These are phyloP conservation scores for Senecio squalidus DNA, from an alignment of 140 eudicot species.

Conservation along the genomic window DNA sequence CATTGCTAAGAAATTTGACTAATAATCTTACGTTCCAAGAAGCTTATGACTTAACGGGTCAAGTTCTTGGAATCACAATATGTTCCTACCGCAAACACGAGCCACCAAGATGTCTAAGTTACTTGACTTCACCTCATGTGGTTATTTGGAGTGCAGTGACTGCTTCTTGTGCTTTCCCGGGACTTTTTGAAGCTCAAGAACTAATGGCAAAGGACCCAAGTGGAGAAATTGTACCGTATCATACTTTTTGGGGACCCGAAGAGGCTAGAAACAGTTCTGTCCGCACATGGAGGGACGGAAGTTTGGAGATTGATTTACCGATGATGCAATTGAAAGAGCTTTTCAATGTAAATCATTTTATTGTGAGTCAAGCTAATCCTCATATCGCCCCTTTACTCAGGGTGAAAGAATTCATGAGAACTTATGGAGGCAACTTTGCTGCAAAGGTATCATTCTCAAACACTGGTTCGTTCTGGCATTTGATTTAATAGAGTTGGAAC, in stretches of 20 bases:
- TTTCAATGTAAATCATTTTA: constrained; percentile 85
- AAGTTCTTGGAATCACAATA: constrained; percentile 88
- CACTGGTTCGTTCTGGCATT: too few relatives aligned
- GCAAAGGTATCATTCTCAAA: constrained; percentile 73
- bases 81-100: constrained; percentile 97
- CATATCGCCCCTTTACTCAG: constrained; percentile 84
- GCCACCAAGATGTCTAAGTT: constrained; percentile 91
- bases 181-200: constrained; percentile 96
- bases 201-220: constrained; percentile 91
- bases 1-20: constrained; percentile 61
- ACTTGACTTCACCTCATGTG: constrained; percentile 93
- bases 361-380: constrained; percentile 97
- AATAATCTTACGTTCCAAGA: constrained; percentile 91
- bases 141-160: constrained; percentile 99
- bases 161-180: constrained; percentile 99
- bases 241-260: constrained; percentile 80
- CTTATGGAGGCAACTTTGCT: constrained; percentile 85
- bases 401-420: constrained; percentile 70
- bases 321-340: constrained; percentile 95
- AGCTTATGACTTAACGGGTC: constrained; percentile 95
- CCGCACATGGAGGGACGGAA: constrained; percentile 94
- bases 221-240: constrained; percentile 91
- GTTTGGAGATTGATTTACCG: constrained; percentile 89
- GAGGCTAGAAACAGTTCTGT: constrained; percentile 49
- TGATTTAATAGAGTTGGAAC: too few relatives aligned